Percentiles rank a stretch among this genome's conserved stretches.
phyloP scores from a whole-genome alignment of 305 asterid species.

The Fraxinus floribunda region DNA sequence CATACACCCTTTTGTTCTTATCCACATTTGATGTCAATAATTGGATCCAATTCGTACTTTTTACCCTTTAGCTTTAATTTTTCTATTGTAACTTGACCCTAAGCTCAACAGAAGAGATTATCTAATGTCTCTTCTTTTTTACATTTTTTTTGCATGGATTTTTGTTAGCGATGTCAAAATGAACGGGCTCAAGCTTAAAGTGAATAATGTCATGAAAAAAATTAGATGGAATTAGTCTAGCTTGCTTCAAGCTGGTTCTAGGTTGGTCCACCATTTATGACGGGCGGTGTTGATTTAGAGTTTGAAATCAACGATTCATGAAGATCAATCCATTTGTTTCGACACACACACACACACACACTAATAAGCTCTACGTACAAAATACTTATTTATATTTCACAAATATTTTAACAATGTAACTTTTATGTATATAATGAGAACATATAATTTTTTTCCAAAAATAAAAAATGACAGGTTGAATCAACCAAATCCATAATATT shows the following conservation, averaged over 20 bases:
- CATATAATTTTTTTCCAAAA: no score
- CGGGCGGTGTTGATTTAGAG: background rate
- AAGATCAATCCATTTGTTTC: background rate
- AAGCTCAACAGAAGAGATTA: no score
- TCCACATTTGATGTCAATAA: background rate
- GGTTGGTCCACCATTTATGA: background rate
- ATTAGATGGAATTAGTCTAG: background rate
- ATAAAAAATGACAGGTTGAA: background rate
- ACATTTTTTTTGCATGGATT: background rate
- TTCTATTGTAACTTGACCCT: background rate
- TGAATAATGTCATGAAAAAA: no score
- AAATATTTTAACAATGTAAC: no score
- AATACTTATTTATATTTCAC: background rate
- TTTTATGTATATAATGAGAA: no score
- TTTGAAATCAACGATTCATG: background rate
- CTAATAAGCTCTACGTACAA: background rate
- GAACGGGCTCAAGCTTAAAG: background rate
- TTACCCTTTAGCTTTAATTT: background rate
- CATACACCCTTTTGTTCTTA: background rate
- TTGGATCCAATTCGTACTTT: background rate
- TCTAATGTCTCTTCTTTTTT: background rate
- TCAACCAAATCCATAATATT: background rate
- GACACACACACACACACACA: no score
- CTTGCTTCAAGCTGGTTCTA: background rate
- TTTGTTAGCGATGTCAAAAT: background rate